Percentiles rank a stretch among this genome's conserved stretches.
Evolutionary conservation across 495 filamentous ascomycete species (phyloP).

Genomic region (Clohesyomyces aquaticus): DNA sequence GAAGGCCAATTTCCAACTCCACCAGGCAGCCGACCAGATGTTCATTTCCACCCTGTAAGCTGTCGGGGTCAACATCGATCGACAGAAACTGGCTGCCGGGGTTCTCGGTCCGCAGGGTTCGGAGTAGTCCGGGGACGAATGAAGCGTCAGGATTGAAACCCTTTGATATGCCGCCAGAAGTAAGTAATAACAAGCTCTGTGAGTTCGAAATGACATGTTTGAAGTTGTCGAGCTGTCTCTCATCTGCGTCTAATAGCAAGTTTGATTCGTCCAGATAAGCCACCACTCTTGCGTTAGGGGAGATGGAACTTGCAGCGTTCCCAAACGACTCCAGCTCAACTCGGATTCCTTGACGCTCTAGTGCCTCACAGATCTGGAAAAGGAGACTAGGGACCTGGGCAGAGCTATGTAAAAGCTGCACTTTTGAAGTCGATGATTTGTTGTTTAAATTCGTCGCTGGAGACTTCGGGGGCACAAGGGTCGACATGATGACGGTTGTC

Average conservation of each 20-base stretch:
- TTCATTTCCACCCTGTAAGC: neutral
- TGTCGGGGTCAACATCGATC: conserved; percentile 30
- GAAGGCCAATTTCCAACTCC: conserved; percentile 22
- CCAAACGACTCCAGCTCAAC: neutral
- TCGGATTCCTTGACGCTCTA: neutral
- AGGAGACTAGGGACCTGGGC: neutral
- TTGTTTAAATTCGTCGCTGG: no score
- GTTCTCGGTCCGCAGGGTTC: conserved; percentile 30
- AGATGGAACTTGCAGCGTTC: neutral
- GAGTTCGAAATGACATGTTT: conserved; percentile 35
- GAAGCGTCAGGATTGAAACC: conserved; percentile 35
- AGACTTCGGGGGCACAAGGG: no score
- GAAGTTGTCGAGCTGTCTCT: conserved; percentile 28
- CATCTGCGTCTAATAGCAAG: conserved; percentile 19
- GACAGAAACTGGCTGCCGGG: conserved; percentile 24
- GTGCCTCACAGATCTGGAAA: neutral
- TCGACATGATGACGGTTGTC: neutral
- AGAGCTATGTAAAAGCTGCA: conserved; percentile 8
- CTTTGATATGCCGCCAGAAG: conserved; percentile 29
- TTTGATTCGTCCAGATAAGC: conserved; percentile 33
- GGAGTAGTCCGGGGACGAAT: conserved; percentile 35
- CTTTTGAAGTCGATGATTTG: neutral
- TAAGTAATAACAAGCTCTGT: conserved; percentile 27
- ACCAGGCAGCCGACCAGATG: conserved; percentile 33
- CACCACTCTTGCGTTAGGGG: conserved; percentile 29